Evolutionary conservation across 2,329 filamentous ascomycete genomes (phyloP).

Genomic region (Zymoseptoria tritici): DNA sequence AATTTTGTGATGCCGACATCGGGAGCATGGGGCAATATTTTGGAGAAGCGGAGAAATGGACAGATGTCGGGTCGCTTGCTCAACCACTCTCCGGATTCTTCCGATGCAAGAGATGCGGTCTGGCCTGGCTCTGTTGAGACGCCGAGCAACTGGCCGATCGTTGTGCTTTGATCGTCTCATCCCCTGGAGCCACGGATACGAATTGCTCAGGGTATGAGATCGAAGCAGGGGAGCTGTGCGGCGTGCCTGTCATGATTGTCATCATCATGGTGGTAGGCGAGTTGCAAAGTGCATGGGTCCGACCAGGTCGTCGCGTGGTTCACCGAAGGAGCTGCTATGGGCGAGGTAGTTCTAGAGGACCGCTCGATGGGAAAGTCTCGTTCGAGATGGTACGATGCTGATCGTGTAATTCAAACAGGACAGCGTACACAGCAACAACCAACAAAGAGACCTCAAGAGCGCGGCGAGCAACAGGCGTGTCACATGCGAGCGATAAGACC

Average conservation of each 20-base stretch:
- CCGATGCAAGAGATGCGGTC: neutral
- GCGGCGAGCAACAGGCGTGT: neutral
- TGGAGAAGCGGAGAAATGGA: neutral
- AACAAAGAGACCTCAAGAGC: neutral
- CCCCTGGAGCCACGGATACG: neutral
- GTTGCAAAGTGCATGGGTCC: neutral
- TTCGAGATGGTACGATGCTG: neutral
- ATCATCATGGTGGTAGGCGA: neutral
- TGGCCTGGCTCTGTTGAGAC: neutral
- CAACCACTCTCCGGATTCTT: conserved; percentile 1
- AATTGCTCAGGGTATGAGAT: neutral
- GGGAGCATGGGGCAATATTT: conserved; percentile 1
- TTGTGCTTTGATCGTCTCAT: neutral
- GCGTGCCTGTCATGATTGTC: neutral
- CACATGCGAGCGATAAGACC: conserved; percentile 15
- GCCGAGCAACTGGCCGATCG: conserved; percentile 4
- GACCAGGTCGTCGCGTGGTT: neutral
- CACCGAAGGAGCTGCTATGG: neutral
- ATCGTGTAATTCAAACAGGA: neutral
- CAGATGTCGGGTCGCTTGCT: neutral
- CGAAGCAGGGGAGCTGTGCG: neutral
- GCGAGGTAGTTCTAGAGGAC: neutral
- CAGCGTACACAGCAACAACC: neutral
- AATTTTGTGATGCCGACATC: neutral
- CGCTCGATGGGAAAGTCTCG: neutral